Conservation (phyloP, 805 yeast genomes). For the Barnettozyma populi region DNA sequence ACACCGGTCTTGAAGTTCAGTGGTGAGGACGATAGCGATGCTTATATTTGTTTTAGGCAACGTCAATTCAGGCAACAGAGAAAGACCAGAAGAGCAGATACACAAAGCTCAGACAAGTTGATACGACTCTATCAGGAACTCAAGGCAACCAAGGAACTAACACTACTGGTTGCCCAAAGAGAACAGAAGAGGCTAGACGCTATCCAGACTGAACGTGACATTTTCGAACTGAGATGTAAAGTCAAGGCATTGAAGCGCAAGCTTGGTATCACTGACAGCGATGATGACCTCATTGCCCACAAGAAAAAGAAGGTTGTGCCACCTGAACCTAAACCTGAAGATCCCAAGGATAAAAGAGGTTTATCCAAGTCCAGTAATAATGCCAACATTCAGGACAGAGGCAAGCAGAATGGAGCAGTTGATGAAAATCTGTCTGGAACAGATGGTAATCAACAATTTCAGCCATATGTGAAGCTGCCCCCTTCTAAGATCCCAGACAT, state of each 20-base stretch:
- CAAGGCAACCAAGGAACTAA: conserved; percentile 65
- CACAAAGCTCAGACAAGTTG: conserved; percentile 80
- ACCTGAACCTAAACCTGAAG: conserved; percentile 9
- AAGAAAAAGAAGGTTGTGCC: conserved; percentile 51
- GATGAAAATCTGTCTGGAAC: conserved; percentile 18
- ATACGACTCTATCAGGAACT: conserved; percentile 70
- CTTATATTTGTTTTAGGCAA: conserved; percentile 91
- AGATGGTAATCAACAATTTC: conserved; percentile 32
- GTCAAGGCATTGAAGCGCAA: conserved; percentile 72
- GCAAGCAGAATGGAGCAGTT: conserved; percentile 6
- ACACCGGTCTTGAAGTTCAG: conserved; percentile 72
- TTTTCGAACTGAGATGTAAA: conserved; percentile 68
- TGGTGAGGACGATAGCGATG: conserved; percentile 89
- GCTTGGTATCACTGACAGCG: conserved; percentile 75
- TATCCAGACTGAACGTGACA: conserved; percentile 54
- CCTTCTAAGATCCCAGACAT: conserved; percentile 91
- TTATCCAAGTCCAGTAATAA: conserved; percentile 16
- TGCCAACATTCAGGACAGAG: conserved; percentile 15
- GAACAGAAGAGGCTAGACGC: conserved; percentile 60
- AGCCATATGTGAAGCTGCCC: conserved; percentile 82
- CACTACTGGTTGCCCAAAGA: conserved; percentile 67
- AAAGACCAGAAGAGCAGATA: conserved; percentile 92
- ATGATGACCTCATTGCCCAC: conserved; percentile 73
- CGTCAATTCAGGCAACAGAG: conserved; percentile 94
- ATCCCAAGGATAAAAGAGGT: conserved; percentile 16